These are phyloP conservation scores for Zygosaccharomyces pseudobailii DNA, from an alignment of 1,139 yeast species.

Conservation along the genomic window DNA sequence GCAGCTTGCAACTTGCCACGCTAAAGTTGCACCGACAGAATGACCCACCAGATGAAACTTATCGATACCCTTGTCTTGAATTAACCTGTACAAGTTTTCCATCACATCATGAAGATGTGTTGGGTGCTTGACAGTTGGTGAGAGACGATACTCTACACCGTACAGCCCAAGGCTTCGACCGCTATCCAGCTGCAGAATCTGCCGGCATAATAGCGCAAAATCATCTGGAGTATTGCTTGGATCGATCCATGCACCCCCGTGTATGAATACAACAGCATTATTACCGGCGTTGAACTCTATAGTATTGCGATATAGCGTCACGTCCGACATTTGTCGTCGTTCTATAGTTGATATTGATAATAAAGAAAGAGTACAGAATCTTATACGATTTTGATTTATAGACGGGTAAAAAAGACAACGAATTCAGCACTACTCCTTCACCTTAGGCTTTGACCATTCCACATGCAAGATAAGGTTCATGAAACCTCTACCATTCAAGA, in stretches of 20 bases:
- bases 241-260: conserved; percentile 92
- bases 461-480: conserved; percentile 82
- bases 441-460: conserved; percentile 51
- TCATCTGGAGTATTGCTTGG: conserved; percentile 56
- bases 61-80: conserved; percentile 28
- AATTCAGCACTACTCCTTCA: conserved; percentile 6
- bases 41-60: conserved; percentile 56
- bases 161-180: conserved; percentile 18
- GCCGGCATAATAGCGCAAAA: conserved; percentile 39
- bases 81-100: conserved; percentile 39
- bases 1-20: conserved; percentile 45
- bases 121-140: conserved; percentile 64
- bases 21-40: conserved; percentile 76
- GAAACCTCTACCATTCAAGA: conserved; percentile 86
- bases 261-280: conserved; percentile 47
- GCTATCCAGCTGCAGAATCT: conserved; percentile 10
- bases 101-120: conserved; percentile 55
- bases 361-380: conserved; percentile 2
- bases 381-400: neutral
- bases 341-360: neutral
- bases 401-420: neutral
- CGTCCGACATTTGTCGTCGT: neutral
- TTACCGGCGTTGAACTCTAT: conserved; percentile 10
- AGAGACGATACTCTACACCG: conserved; percentile 59
- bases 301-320: conserved; percentile 11